Evolutionary conservation across 768 basidiomycete genomes (phyloP).

Genomic region (Pholiota molesta): DNA sequence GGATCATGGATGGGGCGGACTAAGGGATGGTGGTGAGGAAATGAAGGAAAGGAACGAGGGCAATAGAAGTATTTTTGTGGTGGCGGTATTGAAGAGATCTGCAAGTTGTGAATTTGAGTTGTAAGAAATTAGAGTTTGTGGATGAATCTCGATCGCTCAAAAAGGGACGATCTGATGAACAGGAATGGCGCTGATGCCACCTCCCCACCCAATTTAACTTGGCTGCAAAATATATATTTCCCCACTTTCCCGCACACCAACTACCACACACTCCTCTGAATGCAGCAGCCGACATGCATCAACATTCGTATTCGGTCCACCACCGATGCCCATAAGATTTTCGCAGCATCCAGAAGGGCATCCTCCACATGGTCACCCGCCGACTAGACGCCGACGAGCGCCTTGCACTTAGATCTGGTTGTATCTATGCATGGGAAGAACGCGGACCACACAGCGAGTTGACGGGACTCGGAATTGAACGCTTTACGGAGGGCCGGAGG

Average conservation of each 20-base stretch:
- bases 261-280: constrained; percentile 30
- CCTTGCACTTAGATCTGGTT: constrained; percentile 53
- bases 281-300: constrained; percentile 76
- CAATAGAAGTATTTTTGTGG: background rate
- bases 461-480: constrained; percentile 79
- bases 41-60: background rate
- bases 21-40: background rate
- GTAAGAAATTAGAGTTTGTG: constrained; percentile 55
- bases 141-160: constrained; percentile 37
- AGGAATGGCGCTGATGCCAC: constrained; percentile 4
- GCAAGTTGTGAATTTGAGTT: constrained; percentile 39
- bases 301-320: constrained; percentile 77
- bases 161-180: constrained; percentile 1
- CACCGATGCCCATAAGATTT: constrained; percentile 80
- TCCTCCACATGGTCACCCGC: constrained; percentile 73
- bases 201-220: constrained; percentile 10
- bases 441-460: constrained; percentile 73
- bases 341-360: constrained; percentile 68
- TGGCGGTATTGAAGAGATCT: constrained; percentile 13
- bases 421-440: constrained; percentile 76
- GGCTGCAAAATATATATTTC: constrained; percentile 18
- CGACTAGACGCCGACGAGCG: constrained; percentile 81
- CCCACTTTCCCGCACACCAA: constrained; percentile 15
- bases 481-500: constrained; percentile 82
- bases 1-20: background rate